phyloP scores from a whole-genome alignment of 805 yeast genomes.

The Zygoascus ofunaensis region DNA sequence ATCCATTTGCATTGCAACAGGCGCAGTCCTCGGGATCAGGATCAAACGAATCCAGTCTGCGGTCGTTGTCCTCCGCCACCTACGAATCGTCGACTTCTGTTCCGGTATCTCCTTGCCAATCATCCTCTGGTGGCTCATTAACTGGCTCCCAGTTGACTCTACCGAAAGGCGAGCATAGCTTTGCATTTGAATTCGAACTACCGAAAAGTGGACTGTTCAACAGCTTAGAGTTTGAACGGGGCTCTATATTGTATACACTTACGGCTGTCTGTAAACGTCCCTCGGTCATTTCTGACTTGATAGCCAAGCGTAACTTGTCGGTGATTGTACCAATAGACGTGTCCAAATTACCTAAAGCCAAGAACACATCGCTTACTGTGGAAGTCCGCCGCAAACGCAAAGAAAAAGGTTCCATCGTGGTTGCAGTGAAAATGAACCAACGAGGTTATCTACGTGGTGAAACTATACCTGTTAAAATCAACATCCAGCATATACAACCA shows the following conservation, averaged over 20 bases:
- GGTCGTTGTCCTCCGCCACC: neutral
- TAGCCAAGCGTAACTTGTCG: slow-evolving; percentile 36
- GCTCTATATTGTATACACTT: slow-evolving; percentile 63
- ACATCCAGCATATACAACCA: slow-evolving; percentile 59
- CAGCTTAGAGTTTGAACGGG: slow-evolving; percentile 73
- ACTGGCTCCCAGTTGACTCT: neutral
- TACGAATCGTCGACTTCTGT: neutral
- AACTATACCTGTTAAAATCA: slow-evolving; percentile 58
- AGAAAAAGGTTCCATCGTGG: slow-evolving; percentile 32
- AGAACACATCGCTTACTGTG: slow-evolving; percentile 54
- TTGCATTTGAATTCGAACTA: slow-evolving; percentile 76
- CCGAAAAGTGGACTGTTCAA: slow-evolving; percentile 67
- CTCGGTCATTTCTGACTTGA: slow-evolving; percentile 10
- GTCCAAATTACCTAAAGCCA: slow-evolving; percentile 52
- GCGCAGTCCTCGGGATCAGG: slow-evolving; percentile 2
- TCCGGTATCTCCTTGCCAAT: neutral
- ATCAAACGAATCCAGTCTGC: slow-evolving; percentile 1
- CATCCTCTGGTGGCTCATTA: neutral
- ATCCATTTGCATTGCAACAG: neutral
- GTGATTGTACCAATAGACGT: slow-evolving; percentile 72
- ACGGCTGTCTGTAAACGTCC: slow-evolving; percentile 34
- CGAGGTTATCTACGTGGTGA: slow-evolving; percentile 78
- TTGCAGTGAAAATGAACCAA: slow-evolving; percentile 40
- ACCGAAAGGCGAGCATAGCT: slow-evolving; percentile 64
- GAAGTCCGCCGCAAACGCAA: slow-evolving; percentile 38